Evolutionary conservation across 441 rosid species (phyloP), one percentile per base, ranked within the genome.

Genomic region (Eutrema salsugineum): DNA sequence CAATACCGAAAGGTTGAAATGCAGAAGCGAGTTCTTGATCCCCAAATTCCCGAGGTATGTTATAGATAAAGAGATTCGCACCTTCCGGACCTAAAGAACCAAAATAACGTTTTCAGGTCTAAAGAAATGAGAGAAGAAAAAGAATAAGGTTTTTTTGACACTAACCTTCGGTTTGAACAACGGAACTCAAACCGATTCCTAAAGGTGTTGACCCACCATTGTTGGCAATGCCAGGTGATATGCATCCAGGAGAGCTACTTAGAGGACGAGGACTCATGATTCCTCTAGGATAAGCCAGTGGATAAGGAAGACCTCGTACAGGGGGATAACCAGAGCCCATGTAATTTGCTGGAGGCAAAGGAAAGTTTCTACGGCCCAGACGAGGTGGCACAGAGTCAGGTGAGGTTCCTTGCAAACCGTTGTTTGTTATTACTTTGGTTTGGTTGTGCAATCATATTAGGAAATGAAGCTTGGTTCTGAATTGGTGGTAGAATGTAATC

Each of bases 11-110:
- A 73, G 82, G 71, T 78, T 86, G 90, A 82, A 95, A 95, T 27
- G 98, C 95, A 70, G 63, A 77, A 50, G 95, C 89, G 55, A 95
- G 95, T 63, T 93, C 98, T 76, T 82, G 94, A 81, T 95, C 99
- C 55, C 96, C 94, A 40, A 76, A 93, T 64, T 93, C 98, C 83
- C 91, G 97, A 60, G 99, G 99, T 82, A 95, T 91, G 83, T 95
- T 96, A 80, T 95, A 95, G 65, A 95, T 89, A 70, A 95, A 95
- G 42, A 95, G 77, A 81, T 95, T 95, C 17, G 99, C 92, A 62
- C 99, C 99, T 46, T 93, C 92, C 0, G 99, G 99, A 78, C 99
- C 99, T 95, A 75, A 71, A 57, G 20, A 72, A 83, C 66, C 51
- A 80, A 55, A 46, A 73, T 22, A 69, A 44, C 8, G 44, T n/a